Conservation (phyloP, 768 basidiomycete species). For the Boletus subparvulus region DNA sequence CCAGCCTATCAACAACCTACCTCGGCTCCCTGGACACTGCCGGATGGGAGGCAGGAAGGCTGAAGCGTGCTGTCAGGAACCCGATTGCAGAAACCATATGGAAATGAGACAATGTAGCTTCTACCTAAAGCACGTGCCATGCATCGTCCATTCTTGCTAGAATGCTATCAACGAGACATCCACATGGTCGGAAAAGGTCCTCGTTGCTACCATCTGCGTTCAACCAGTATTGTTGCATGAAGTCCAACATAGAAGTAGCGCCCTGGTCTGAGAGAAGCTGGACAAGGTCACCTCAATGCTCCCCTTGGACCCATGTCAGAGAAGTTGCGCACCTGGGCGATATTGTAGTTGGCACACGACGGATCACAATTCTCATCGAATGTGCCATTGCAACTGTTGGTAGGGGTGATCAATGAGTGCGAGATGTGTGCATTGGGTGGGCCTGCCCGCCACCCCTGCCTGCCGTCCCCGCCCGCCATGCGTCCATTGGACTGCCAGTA, state of each 20-base stretch:
- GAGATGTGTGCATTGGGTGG: not conserved
- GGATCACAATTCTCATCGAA: slow-evolving; percentile 38
- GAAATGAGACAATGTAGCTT: not conserved
- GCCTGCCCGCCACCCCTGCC: too few relatives aligned
- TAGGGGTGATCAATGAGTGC: not conserved
- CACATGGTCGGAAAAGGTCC: slow-evolving; percentile 36
- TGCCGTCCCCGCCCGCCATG: too few relatives aligned
- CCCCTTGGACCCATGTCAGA: not conserved
- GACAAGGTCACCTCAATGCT: not conserved
- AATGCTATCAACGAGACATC: slow-evolving; percentile 3
- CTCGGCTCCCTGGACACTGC: slow-evolving; percentile 61
- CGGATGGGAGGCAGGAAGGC: slow-evolving; percentile 56
- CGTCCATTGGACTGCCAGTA: too few relatives aligned
- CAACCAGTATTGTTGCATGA: slow-evolving; percentile 64
- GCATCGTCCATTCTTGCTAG: slow-evolving; percentile 69
- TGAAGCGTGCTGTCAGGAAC: slow-evolving; percentile 50
- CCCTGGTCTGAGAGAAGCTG: slow-evolving; percentile 61
- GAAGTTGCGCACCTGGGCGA: slow-evolving; percentile 35
- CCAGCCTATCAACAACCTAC: slow-evolving; percentile 32
- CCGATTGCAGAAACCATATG: not conserved
- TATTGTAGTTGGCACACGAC: slow-evolving; percentile 44
- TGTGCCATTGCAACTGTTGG: slow-evolving; percentile 52
- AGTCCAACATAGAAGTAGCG: slow-evolving; percentile 55
- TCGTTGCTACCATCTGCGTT: slow-evolving; percentile 59
- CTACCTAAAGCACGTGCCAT: slow-evolving; percentile 54